Evolutionary conservation across 352 stramenopile species (phyloP).

Genomic region (Phytophthora megakarya): DNA sequence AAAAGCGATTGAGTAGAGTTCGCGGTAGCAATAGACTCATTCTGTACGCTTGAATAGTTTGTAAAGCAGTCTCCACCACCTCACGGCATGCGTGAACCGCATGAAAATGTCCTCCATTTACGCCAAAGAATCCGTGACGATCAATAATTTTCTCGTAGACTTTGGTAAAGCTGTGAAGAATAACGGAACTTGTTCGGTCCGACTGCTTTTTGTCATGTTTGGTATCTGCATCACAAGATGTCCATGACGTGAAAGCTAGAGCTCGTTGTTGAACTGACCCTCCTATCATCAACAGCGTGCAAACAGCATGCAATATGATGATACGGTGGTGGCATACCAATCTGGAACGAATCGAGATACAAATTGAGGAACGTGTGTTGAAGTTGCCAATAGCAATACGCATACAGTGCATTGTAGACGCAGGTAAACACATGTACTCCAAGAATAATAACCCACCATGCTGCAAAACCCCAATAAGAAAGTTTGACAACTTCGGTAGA

Average conservation of each 20-base stretch:
- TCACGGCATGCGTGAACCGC: constrained; percentile 15
- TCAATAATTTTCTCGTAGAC: constrained; percentile 11
- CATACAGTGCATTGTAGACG: constrained; percentile 21
- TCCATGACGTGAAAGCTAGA: constrained; percentile 22
- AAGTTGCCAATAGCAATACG: constrained; percentile 21
- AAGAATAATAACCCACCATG: constrained; percentile 14
- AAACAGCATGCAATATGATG: constrained; percentile 26
- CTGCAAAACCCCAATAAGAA: constrained; percentile 10
- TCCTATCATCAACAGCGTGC: constrained; percentile 22
- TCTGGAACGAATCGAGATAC: constrained; percentile 19
- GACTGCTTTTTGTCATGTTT: constrained; percentile 1
- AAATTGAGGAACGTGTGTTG: constrained; percentile 12
- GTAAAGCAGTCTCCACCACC: constrained; percentile 29
- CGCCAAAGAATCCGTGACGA: constrained; percentile 16
- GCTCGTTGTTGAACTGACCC: constrained; percentile 6
- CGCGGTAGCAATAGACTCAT: constrained; percentile 35
- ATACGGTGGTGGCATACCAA: constrained; percentile 26
- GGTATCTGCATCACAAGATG: not conserved
- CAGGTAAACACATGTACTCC: constrained; percentile 7
- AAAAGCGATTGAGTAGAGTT: constrained; percentile 39
- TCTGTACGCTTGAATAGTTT: constrained; percentile 32
- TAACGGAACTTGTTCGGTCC: constrained; percentile 8
- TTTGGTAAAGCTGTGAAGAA: constrained; percentile 14
- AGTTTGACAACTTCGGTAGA: constrained; percentile 5
- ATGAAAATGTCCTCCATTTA: constrained; percentile 22